Conservation (phyloP, 257 asterid species). For the Solanum verrucosum region DNA sequence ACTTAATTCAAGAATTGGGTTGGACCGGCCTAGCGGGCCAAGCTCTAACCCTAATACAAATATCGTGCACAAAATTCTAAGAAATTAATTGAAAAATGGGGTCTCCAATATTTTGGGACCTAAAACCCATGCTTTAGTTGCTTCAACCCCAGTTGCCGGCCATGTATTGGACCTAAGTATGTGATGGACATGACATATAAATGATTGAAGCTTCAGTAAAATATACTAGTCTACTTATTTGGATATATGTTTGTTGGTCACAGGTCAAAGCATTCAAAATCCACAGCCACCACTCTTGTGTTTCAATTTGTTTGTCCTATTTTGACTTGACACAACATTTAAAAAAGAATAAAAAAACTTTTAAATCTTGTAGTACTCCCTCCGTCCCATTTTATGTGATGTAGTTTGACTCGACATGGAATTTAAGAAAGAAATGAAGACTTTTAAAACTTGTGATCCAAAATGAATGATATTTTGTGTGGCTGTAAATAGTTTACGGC, state of each 20-base stretch:
- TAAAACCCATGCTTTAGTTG: neutral
- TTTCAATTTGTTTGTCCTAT: neutral
- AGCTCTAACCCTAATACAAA: neutral
- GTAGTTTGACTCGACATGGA: rapidly evolving
- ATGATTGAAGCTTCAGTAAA: neutral
- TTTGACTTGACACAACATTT: neutral
- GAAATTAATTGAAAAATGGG: neutral
- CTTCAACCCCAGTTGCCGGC: neutral
- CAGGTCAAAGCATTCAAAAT: neutral
- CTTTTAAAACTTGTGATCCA: too few species aligned
- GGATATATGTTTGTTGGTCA: neutral
- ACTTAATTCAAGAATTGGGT: too few species aligned
- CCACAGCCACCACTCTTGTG: neutral
- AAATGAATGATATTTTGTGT: too few species aligned
- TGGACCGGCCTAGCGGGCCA: too few species aligned
- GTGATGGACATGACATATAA: slow-evolving; percentile 2
- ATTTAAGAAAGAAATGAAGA: too few species aligned
- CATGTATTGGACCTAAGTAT: neutral
- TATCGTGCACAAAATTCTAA: neutral
- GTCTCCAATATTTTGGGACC: neutral
- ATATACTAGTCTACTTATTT: neutral
- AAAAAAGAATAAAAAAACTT: too few species aligned
- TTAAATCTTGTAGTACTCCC: too few species aligned
- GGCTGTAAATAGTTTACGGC: neutral
- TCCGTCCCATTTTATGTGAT: too few species aligned